Evolutionary conservation across 2,329 filamentous ascomycete species (phyloP).

Genomic region (Xylariaceae sp.): DNA sequence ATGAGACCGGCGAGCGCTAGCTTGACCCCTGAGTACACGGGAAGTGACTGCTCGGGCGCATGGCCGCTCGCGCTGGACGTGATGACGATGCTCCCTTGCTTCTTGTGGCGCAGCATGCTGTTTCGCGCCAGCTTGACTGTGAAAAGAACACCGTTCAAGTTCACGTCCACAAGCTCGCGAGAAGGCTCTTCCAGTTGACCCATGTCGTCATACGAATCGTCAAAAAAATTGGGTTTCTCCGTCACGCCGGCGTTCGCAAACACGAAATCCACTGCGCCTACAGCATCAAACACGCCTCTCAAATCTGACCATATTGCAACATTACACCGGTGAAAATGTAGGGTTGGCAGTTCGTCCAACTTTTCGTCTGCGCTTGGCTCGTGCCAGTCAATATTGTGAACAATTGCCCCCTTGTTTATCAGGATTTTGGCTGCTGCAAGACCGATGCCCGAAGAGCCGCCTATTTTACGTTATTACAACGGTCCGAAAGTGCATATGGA

Average conservation of each 20-base stretch:
- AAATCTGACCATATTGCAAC: slow-evolving; percentile 26
- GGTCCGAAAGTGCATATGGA: not conserved
- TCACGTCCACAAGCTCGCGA: slow-evolving; percentile 34
- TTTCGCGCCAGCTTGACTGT: slow-evolving; percentile 32
- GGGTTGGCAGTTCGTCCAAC: not conserved
- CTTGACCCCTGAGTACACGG: slow-evolving; percentile 25
- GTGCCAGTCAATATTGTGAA: not conserved
- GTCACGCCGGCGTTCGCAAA: slow-evolving; percentile 34
- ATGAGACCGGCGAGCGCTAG: slow-evolving; percentile 28
- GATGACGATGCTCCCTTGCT: slow-evolving; percentile 35
- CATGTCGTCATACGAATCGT: slow-evolving; percentile 27
- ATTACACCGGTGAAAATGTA: slow-evolving; percentile 21
- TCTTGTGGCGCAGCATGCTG: slow-evolving; percentile 19
- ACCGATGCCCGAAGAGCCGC: slow-evolving; percentile 3
- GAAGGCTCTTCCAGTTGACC: slow-evolving; percentile 24
- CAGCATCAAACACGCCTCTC: slow-evolving; percentile 17
- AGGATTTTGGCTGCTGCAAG: not conserved
- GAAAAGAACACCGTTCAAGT: slow-evolving; percentile 31
- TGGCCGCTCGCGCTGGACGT: slow-evolving; percentile 37
- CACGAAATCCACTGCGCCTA: slow-evolving; percentile 27
- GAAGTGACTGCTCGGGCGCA: slow-evolving; percentile 34
- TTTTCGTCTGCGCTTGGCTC: not conserved
- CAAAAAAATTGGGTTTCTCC: slow-evolving; percentile 30
- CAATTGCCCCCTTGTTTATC: not conserved
- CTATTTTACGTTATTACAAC: not conserved